Evolutionary conservation across 1,139 yeast genomes (phyloP), one percentile per base, ranked within the genome.

Genomic region (Blastobotrys ciferrii): DNA sequence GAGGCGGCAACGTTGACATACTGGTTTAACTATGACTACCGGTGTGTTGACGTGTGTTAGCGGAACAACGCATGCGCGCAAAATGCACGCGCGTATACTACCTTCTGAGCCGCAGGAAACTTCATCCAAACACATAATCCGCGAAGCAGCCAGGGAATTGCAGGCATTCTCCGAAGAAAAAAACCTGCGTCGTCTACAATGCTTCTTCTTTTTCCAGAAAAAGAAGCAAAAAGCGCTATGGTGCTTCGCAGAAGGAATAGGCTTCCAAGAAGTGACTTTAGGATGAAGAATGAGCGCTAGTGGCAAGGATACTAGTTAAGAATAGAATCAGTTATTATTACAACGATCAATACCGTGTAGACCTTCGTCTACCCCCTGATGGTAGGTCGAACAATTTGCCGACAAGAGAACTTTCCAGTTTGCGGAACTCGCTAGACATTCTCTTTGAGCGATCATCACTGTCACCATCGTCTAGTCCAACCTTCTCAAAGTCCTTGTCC

Each of bases 1-100:
- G 52, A 19, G 37, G 31, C 1, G 48, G 45, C 19, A 49, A 47
- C 32, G 44, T 47, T 30, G 38, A 36, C 7, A 32, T 40, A 14
- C 45, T 38, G 41, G 33, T 35, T 30, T 20, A 32, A 42, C 7
- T 42, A 32, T 36, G n/a, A 12, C 13, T n/a, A 17, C 13, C n/a
- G 13, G 28, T 18, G 15, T 39, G 36, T 13, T 33, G 38, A 33
- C 19, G 40, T 36, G 40, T 36, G 28, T 9, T 4, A 15, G 12
- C 15, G 11, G 15, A 5, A 5, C 39, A 41, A 35, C 42, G 35
- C 42, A 19, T 37, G 38, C 39, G 42, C 32, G 43, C 36, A 15
- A 30, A 37, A 19, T 37, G 38, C 39, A 40, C 32, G 43, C 36
- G 23, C 43, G 28, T 23, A 23, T 23, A 23, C 9, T 5, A 23